Evolutionary conservation across 2,329 filamentous ascomycete species (phyloP).

Genomic region (Colletotrichum chlorophyti): DNA sequence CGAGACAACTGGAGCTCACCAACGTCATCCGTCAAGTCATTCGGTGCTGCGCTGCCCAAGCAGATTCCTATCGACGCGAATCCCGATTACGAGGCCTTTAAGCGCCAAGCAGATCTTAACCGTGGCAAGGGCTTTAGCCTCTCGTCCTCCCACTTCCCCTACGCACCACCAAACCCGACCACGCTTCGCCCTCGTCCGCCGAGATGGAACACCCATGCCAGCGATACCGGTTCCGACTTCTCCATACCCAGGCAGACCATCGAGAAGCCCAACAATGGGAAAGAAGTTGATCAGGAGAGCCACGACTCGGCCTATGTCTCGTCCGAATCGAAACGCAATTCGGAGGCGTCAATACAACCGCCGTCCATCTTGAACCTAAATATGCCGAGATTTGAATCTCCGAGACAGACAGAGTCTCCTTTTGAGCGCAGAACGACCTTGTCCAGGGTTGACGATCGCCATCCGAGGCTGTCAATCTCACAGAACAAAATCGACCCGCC

Average conservation of each 20-base stretch:
- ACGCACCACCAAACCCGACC: conserved; percentile 37
- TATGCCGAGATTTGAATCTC: conserved; percentile 50
- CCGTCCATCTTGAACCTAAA: conserved; percentile 40
- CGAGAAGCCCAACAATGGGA: conserved; percentile 34
- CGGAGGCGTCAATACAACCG: conserved; percentile 52
- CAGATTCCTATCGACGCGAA: conserved; percentile 77
- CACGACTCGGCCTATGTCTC: conserved; percentile 63
- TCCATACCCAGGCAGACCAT: conserved; percentile 6
- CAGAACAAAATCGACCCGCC: conserved; percentile 52
- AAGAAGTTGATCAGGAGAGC: conserved; percentile 54
- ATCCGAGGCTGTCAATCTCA: conserved; percentile 62
- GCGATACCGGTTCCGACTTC: conserved; percentile 47
- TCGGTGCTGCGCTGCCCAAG: conserved; percentile 71
- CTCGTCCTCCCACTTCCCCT: conserved; percentile 52
- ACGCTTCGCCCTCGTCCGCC: conserved; percentile 49
- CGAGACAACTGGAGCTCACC: conserved; percentile 79
- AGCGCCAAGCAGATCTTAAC: conserved; percentile 73
- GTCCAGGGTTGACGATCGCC: conserved; percentile 55
- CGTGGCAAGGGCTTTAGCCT: conserved; percentile 56
- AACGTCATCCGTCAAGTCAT: conserved; percentile 74
- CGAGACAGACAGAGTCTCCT: conserved; percentile 40
- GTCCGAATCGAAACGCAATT: conserved; percentile 60
- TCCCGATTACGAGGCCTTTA: conserved; percentile 83
- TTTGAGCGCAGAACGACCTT: conserved; percentile 42
- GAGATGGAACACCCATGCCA: conserved; percentile 57